Evolutionary conservation across 2,329 filamentous ascomycete genomes (phyloP).

Genomic region (Aspergillus jensenii): DNA sequence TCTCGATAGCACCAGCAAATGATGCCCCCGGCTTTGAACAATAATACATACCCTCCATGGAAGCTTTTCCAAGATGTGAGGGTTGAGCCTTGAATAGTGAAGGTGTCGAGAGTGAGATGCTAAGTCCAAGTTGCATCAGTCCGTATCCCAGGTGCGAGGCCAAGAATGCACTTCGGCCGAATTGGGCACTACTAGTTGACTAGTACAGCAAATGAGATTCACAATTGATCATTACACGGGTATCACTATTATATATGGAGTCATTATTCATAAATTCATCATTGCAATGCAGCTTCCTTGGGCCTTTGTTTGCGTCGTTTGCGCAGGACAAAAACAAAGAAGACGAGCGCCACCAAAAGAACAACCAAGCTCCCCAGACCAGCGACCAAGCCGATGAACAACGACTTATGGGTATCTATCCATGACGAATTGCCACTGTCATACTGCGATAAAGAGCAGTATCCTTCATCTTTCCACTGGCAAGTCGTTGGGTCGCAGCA

Average conservation of each 20-base stretch:
- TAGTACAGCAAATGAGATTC: no score
- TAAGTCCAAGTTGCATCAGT: neutral
- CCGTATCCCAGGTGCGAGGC: no score
- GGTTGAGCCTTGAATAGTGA: neutral
- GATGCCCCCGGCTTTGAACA: neutral
- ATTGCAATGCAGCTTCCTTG: neutral
- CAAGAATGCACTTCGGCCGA: no score
- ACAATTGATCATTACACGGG: neutral
- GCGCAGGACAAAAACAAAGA: neutral
- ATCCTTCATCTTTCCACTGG: conserved; percentile 9
- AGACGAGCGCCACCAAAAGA: conserved; percentile 1
- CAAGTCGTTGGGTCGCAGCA: conserved; percentile 21
- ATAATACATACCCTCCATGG: neutral
- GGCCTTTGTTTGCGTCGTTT: neutral
- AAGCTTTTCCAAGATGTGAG: neutral
- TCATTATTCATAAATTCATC: neutral
- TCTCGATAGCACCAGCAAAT: neutral
- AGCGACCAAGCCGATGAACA: conserved; percentile 15
- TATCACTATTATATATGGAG: neutral
- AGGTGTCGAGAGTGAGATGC: neutral
- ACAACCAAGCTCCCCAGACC: conserved; percentile 14
- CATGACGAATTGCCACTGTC: conserved; percentile 2
- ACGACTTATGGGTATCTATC: conserved; percentile 5
- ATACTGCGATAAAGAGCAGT: neutral
- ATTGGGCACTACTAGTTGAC: no score